phyloP scores from a whole-genome alignment of 352 stramenopile genomes.

The Pythium volutum region DNA sequence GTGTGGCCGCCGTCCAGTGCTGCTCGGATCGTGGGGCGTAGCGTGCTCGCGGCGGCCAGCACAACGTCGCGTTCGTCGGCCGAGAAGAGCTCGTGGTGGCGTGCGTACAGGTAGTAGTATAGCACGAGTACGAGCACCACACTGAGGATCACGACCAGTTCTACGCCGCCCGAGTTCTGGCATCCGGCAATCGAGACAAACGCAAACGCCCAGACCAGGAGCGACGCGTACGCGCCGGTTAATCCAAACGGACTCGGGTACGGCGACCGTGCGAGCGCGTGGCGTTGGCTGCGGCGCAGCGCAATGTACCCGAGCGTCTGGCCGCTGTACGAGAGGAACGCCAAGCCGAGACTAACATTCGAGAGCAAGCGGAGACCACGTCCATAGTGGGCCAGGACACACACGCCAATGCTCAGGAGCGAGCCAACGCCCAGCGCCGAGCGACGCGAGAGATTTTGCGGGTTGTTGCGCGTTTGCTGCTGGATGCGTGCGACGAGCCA shows the following conservation, averaged over 20 bases:
- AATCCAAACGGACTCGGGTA: conserved; percentile 23
- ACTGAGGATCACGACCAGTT: not conserved
- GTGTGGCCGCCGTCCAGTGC: no score
- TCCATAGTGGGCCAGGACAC: conserved; percentile 14
- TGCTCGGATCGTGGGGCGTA: not conserved
- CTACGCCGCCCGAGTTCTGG: not conserved
- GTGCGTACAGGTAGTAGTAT: conserved; percentile 19
- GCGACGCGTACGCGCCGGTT: conserved; percentile 8
- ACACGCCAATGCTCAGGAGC: conserved; percentile 15
- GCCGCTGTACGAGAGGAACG: conserved; percentile 19
- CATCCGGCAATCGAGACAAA: conserved; percentile 17
- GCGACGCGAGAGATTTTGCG: conserved; percentile 1
- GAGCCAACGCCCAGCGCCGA: conserved; percentile 6
- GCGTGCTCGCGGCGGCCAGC: not conserved
- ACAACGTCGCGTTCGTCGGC: conserved; percentile 19
- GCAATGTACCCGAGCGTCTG: conserved; percentile 15
- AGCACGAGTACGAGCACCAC: conserved; percentile 5
- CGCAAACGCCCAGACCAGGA: conserved; percentile 14
- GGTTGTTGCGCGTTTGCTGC: conserved; percentile 4
- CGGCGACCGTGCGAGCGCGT: not conserved
- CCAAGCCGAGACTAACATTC: conserved; percentile 8
- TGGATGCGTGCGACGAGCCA: conserved; percentile 5
- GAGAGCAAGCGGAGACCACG: not conserved
- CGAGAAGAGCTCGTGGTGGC: conserved; percentile 22
- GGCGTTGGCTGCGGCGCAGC: not conserved